phyloP scores from a whole-genome alignment of 2,329 filamentous ascomycete genomes.

The Aspergillus pseudonomiae region DNA sequence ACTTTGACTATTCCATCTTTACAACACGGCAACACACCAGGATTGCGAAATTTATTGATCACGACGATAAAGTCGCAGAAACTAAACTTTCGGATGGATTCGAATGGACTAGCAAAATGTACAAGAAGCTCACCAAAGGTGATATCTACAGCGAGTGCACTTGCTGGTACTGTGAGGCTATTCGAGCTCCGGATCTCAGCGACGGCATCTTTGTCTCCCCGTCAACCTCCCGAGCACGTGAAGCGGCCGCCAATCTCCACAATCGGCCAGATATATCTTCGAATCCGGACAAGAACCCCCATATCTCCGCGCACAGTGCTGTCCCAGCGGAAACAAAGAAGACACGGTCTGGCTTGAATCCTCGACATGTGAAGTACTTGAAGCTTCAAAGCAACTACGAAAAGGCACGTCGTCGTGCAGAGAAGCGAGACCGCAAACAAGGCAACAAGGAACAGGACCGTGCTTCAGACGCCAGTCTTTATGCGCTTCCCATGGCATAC shows the following conservation, averaged over 20 bases:
- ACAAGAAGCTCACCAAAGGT: conserved; percentile 64
- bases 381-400: conserved; percentile 61
- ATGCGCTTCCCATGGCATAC: conserved; percentile 44
- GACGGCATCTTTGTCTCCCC: conserved; percentile 42
- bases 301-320: conserved; percentile 75
- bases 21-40: conserved; percentile 32
- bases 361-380: conserved; percentile 36
- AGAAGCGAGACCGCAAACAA: conserved; percentile 33
- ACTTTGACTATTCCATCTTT: conserved; percentile 61
- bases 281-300: conserved; percentile 60
- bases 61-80: conserved; percentile 82
- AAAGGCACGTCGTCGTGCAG: conserved; percentile 34
- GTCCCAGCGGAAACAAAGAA: conserved; percentile 44
- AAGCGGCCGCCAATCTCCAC: conserved; percentile 52
- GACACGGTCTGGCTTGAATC: conserved; percentile 16
- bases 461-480: conserved; percentile 22
- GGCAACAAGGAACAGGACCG: conserved; percentile 31
- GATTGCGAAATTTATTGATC: conserved; percentile 66
- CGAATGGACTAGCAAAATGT: conserved; percentile 71
- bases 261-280: conserved; percentile 47
- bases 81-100: conserved; percentile 65
- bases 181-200: conserved; percentile 60
- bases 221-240: conserved; percentile 56
- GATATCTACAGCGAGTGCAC: conserved; percentile 58
- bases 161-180: conserved; percentile 68